Evolutionary conservation across 805 yeast species (phyloP).

Genomic region (Barnettozyma siamensis): DNA sequence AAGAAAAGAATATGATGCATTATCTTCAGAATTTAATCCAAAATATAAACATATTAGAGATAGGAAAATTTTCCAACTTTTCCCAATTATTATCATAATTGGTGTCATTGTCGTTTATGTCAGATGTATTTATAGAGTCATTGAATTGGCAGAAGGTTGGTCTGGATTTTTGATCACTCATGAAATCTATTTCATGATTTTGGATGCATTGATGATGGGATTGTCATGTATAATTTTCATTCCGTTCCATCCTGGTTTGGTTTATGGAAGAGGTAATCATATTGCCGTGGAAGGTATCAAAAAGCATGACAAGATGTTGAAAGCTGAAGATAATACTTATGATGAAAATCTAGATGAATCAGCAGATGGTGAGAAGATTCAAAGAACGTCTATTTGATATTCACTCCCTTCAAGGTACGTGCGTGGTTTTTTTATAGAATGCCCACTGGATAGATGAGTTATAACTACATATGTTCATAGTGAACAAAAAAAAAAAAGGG

Average conservation of each 20-base stretch:
- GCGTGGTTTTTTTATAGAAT: too few relatives aligned
- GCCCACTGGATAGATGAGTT: too few relatives aligned
- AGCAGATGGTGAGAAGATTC: background rate
- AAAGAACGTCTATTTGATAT: too few relatives aligned
- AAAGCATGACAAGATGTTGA: background rate
- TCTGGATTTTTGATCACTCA: slow-evolving; percentile 54
- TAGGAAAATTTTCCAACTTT: slow-evolving; percentile 32
- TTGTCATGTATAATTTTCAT: slow-evolving; percentile 43
- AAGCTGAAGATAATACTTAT: background rate
- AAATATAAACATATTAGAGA: slow-evolving; percentile 31
- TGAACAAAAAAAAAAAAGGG: too few relatives aligned
- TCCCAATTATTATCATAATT: slow-evolving; percentile 39
- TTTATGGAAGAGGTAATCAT: slow-evolving; percentile 28
- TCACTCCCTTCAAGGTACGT: too few relatives aligned
- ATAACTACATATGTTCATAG: too few relatives aligned
- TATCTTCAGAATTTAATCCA: slow-evolving; percentile 32
- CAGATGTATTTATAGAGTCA: slow-evolving; percentile 68
- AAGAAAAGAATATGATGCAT: slow-evolving; percentile 21
- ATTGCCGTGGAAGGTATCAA: slow-evolving; percentile 1
- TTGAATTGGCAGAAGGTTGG: slow-evolving; percentile 73
- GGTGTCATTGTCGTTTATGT: slow-evolving; percentile 51
- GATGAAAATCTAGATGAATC: background rate
- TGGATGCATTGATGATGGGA: slow-evolving; percentile 60
- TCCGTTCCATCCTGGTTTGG: slow-evolving; percentile 58
- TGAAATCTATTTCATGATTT: slow-evolving; percentile 51